Evolutionary conservation across 306 rosid species (phyloP).

Genomic region (Citrullus colocynthis): DNA sequence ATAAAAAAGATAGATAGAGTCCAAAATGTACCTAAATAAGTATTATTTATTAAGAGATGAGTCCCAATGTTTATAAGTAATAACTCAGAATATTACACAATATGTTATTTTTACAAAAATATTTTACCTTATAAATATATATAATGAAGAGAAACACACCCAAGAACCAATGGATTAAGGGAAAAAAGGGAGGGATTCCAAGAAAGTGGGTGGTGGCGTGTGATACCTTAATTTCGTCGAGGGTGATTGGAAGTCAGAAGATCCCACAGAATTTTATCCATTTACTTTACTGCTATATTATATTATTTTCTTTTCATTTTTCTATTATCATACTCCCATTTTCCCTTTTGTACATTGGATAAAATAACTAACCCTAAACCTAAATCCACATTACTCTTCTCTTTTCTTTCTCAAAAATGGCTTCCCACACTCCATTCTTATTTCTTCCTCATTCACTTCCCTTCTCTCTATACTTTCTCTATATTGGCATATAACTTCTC

Average conservation of each 20-base stretch:
- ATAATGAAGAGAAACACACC: neutral
- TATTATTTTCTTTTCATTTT: neutral
- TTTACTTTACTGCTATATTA: neutral
- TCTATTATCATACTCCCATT: neutral
- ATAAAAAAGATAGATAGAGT: no score
- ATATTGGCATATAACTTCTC: no score
- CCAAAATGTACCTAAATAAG: no score
- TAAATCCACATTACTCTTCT: neutral
- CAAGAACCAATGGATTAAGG: neutral
- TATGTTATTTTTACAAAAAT: no score
- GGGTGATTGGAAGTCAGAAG: neutral
- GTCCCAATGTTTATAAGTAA: no score
- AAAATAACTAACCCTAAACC: neutral
- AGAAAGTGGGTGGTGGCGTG: neutral
- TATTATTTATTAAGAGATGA: no score
- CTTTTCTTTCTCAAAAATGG: neutral
- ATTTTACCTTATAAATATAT: no score
- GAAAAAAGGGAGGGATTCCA: neutral
- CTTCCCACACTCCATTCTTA: neutral
- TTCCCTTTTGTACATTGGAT: neutral
- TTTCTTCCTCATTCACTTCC: neutral
- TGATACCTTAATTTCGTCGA: conserved; percentile 7
- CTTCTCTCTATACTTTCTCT: neutral
- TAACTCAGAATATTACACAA: no score
- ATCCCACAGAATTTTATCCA: neutral